A percentile compares a stretch with the other conserved stretches of the same genome.
Conservation (phyloP, 257 asterid species). For the Fraxinus cuspidata region DNA sequence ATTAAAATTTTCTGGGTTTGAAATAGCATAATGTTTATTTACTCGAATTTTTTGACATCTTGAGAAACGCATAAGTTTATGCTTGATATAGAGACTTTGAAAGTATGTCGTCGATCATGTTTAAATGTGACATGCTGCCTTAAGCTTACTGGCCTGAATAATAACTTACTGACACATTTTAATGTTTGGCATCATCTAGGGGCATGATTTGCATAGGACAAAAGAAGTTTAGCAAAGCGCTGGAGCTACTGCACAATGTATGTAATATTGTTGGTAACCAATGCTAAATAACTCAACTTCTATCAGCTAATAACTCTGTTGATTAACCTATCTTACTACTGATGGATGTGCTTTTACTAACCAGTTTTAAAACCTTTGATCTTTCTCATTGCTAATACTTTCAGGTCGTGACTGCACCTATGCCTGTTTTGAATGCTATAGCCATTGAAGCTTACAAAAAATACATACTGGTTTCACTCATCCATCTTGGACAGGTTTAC, state of each 20-base stretch:
- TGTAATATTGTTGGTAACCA: constrained; percentile 20
- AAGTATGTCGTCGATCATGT: neutral
- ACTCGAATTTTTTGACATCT: neutral
- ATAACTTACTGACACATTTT: constrained; percentile 17
- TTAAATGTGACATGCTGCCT: constrained; percentile 11
- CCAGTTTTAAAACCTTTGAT: neutral
- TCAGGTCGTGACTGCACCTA: constrained; percentile 97
- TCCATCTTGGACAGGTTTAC: constrained; percentile 88
- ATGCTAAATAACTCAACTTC: neutral
- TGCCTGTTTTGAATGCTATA: constrained; percentile 75
- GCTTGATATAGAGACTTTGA: neutral
- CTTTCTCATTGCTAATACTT: constrained; percentile 24
- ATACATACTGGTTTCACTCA: constrained; percentile 80
- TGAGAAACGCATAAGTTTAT: neutral
- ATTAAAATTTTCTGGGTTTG: neutral
- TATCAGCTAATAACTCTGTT: neutral
- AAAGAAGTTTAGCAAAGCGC: constrained; percentile 76
- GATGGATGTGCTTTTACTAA: constrained; percentile 1
- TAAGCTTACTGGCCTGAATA: neutral
- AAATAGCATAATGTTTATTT: no score
- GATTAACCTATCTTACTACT: neutral
- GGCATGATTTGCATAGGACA: constrained; percentile 96
- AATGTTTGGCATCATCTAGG: constrained; percentile 42
- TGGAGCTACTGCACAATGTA: constrained; percentile 91
- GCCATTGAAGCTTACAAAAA: constrained; percentile 97